Base-by-base conservation (phyloP, 2,329 filamentous ascomycete genomes). In the Aureobasidium zeae region DNA sequence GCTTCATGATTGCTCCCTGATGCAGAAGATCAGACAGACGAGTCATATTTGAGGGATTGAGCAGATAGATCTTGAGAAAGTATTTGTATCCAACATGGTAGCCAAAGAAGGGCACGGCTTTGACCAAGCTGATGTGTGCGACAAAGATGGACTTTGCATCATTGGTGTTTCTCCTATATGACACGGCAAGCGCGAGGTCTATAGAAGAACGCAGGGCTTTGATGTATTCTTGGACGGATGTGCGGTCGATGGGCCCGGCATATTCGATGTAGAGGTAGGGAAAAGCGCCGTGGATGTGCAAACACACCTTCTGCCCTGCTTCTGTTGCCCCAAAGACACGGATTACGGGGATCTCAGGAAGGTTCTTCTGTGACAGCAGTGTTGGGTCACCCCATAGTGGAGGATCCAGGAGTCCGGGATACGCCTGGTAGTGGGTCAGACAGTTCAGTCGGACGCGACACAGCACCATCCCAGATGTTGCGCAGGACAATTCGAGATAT, bases 201-300 rank as follows among this genome's bases (percentile, higher is more conserved):
- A 96, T 89, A 6, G 87, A 91, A 8, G 85, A 70, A 56, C 93
- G 87, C 24, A 96, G 71, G 13, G 74, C 77, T 48, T 78, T 77
- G 37, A 88, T 87, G 54, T 88, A 89, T 8, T 78, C 68, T 31
- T 79, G 76, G 26, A 94, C 86, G 84, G 53, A 9, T 29, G 28
- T 44, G 16, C 43, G 34, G 9, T 41, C 8, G 48, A 91, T 62
- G 53, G 74, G 74, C 16, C 84, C 87, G 35, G 73, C 69, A 61
- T 94, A 94, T 61, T 89, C 82, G 45, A 98, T 71, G 59, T 87
- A 96, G n/a, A 96, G 69, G 59, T 98, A 98, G 1, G 91, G 91
- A 55, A 98, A 88, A 16, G 86, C 87, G 48, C 93, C 91, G 63
- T 96, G 91, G 45, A 98, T 78, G 66, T 98, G 91, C 21, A 86